Evolutionary conservation across 352 stramenopile genomes (phyloP).

Genomic region (Phytopythium oedochilum): DNA sequence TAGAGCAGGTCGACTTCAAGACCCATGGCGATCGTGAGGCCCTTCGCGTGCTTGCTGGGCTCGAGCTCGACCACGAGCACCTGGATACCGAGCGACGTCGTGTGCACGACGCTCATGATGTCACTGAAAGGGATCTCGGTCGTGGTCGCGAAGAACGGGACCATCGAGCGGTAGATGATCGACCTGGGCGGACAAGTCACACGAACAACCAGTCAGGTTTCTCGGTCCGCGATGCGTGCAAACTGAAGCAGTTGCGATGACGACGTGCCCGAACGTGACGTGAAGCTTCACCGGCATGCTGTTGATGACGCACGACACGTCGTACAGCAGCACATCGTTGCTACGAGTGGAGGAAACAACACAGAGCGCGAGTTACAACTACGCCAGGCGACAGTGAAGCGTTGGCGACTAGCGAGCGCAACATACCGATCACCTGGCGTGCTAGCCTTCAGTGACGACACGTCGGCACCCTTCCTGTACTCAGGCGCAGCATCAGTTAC

Average conservation of each 20-base stretch:
- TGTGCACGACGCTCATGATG: slow-evolving; percentile 43
- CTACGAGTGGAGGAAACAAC: slow-evolving; percentile 8
- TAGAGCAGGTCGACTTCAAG: slow-evolving; percentile 73
- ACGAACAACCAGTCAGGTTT: not conserved
- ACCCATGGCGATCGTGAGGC: slow-evolving; percentile 68
- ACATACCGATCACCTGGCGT: slow-evolving; percentile 24
- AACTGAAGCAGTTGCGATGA: not conserved
- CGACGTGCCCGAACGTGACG: slow-evolving; percentile 66
- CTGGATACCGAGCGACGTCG: slow-evolving; percentile 62
- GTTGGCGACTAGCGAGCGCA: not conserved
- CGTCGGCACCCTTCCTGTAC: slow-evolving; percentile 35
- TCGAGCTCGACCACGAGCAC: slow-evolving; percentile 51
- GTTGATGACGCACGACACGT: slow-evolving; percentile 72
- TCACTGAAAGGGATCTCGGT: slow-evolving; percentile 59
- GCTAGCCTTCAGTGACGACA: slow-evolving; percentile 36
- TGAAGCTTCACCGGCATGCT: slow-evolving; percentile 64
- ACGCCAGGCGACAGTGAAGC: not conserved
- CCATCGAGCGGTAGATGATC: slow-evolving; percentile 71
- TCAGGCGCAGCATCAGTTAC: not conserved
- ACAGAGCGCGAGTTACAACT: not conserved
- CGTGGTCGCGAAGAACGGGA: slow-evolving; percentile 67
- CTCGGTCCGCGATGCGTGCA: not conserved
- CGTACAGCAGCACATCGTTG: slow-evolving; percentile 75
- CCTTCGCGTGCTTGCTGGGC: slow-evolving; percentile 32
- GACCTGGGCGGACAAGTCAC: slow-evolving; percentile 18